Evolutionary conservation across 192 early-diverging fungal species (phyloP).

Genomic region (Mortierella claussenii): DNA sequence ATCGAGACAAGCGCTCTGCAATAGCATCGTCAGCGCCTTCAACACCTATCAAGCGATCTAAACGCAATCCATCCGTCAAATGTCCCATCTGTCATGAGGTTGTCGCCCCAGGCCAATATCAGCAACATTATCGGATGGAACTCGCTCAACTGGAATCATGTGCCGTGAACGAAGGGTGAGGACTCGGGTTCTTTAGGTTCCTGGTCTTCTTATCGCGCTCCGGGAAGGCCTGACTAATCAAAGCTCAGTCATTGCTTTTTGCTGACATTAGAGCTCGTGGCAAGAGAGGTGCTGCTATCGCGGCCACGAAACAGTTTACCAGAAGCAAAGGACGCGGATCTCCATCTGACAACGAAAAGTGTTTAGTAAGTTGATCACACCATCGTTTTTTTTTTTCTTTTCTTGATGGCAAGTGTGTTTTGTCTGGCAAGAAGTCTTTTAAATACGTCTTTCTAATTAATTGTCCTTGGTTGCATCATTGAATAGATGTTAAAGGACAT

Average conservation of each 20-base stretch:
- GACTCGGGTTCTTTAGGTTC: too few species aligned
- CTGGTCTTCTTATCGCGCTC: too few species aligned
- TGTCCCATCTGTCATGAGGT: constrained; percentile 62
- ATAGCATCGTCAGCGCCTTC: neutral
- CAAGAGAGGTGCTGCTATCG: constrained; percentile 67
- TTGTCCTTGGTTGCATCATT: neutral
- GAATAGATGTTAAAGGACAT: constrained; percentile 37
- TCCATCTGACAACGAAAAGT: constrained; percentile 35
- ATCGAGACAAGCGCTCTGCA: neutral
- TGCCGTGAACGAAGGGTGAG: constrained; percentile 10
- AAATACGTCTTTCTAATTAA: neutral
- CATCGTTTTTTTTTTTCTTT: neutral
- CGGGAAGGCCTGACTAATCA: neutral
- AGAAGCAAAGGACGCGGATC: constrained; percentile 55
- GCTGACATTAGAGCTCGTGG: constrained; percentile 35
- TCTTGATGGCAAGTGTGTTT: neutral
- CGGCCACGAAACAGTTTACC: constrained; percentile 61
- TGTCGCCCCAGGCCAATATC: constrained; percentile 53
- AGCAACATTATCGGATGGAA: constrained; percentile 64
- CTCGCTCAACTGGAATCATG: constrained; percentile 54
- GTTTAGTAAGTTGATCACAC: constrained; percentile 11
- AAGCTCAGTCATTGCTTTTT: neutral
- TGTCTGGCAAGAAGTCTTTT: neutral
- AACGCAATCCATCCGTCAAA: constrained; percentile 50
- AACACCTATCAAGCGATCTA: constrained; percentile 24